Evolutionary conservation across 768 basidiomycete genomes (phyloP).

Genomic region (Trametes cinnabarina): DNA sequence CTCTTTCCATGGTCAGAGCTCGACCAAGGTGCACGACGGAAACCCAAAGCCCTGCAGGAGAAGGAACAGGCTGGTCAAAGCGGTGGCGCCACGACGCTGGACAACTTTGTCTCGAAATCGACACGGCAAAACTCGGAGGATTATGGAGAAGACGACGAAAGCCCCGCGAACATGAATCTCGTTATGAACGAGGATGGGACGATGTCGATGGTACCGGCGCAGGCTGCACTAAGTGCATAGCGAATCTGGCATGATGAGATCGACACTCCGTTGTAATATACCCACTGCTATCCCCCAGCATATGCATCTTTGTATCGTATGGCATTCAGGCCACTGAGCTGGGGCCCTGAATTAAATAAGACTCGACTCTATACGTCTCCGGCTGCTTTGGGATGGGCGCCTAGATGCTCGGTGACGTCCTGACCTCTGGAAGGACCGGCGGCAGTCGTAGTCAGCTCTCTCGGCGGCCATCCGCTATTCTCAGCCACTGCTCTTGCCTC

Average conservation of each 20-base stretch:
- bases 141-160: conserved; percentile 24
- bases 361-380: too few relatives aligned
- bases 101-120: conserved; percentile 43
- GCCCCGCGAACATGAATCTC: conserved; percentile 33
- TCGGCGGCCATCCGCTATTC: too few relatives aligned
- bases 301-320: too few relatives aligned
- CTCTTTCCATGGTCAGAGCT: conserved; percentile 52
- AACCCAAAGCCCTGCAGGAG: conserved; percentile 34
- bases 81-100: conserved; percentile 43
- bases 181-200: conserved; percentile 61
- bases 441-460: too few relatives aligned
- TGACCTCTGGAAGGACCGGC: too few relatives aligned
- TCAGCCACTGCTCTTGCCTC: not conserved
- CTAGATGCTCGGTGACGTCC: too few relatives aligned
- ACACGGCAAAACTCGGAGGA: conserved; percentile 20
- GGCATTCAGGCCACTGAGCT: too few relatives aligned
- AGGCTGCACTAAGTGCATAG: not conserved
- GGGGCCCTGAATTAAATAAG: too few relatives aligned
- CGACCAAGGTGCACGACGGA: conserved; percentile 45
- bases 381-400: too few relatives aligned
- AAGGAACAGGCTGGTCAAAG: conserved; percentile 18
- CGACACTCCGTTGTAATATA: too few relatives aligned
- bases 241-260: not conserved
- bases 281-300: too few relatives aligned
- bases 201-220: conserved; percentile 38